Percentiles rank a stretch among this genome's conserved stretches.
Conservation (phyloP, 2,329 filamentous ascomycete genomes). For the Phialophora verrucosa region DNA sequence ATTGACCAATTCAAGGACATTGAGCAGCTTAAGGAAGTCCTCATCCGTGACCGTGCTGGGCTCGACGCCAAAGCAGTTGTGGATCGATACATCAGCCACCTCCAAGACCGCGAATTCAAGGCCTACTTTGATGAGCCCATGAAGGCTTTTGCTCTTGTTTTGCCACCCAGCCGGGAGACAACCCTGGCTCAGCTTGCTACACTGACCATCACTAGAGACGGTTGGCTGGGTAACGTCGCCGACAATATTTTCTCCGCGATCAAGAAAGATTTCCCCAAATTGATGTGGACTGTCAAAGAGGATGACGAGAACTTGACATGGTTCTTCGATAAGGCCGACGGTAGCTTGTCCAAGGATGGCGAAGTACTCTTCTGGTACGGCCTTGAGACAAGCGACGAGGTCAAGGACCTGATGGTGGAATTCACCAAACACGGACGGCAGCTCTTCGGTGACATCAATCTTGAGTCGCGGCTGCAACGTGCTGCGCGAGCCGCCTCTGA, state of each 20-base stretch:
- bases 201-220: conserved; percentile 89
- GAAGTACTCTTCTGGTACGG: conserved; percentile 98
- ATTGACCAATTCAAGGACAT: conserved; percentile 78
- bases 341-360: conserved; percentile 82
- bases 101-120: conserved; percentile 80
- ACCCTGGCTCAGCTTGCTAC: conserved; percentile 83
- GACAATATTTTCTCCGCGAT: conserved; percentile 94
- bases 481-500: conserved; percentile 73
- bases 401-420: conserved; percentile 81
- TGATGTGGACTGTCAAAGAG: conserved; percentile 95
- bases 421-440: conserved; percentile 81
- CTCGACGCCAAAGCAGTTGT: conserved; percentile 82
- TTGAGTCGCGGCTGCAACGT: conserved; percentile 81
- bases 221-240: conserved; percentile 91
- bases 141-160: conserved; percentile 88
- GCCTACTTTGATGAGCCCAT: conserved; percentile 94
- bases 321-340: conserved; percentile 98
- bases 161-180: conserved; percentile 69
- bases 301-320: conserved; percentile 96
- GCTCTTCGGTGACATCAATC: conserved; percentile 88
- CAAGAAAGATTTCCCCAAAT: conserved; percentile 88
- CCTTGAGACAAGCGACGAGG: conserved; percentile 78
- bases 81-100: conserved; percentile 80
- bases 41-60: conserved; percentile 80
- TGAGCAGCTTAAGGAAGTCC: conserved; percentile 76